Conservation (phyloP, 805 yeast species). For the Saturnispora sanitii region DNA sequence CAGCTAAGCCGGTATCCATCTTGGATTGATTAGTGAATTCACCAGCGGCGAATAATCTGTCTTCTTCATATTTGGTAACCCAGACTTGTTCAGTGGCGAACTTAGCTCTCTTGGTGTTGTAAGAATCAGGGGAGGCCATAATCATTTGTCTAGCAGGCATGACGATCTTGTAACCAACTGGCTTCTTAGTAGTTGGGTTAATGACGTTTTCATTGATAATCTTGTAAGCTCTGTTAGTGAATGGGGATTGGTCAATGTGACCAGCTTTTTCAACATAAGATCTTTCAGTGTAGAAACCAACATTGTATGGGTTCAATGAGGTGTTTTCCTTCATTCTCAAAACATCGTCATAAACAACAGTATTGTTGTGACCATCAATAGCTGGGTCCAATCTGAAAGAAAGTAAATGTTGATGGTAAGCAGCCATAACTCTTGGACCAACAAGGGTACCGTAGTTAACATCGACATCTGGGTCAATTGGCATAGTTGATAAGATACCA, state of each 20-base stretch:
- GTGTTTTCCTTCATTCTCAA: slow-evolving; percentile 47
- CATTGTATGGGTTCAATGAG: slow-evolving; percentile 51
- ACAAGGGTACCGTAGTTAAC: slow-evolving; percentile 63
- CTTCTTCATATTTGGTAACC: slow-evolving; percentile 71
- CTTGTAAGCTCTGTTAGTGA: slow-evolving; percentile 64
- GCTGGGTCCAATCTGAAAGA: slow-evolving; percentile 78
- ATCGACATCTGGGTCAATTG: slow-evolving; percentile 55
- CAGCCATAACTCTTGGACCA: slow-evolving; percentile 75
- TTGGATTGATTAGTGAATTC: slow-evolving; percentile 78
- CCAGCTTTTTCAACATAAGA: slow-evolving; percentile 62
- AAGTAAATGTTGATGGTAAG: slow-evolving; percentile 75
- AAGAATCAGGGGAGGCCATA: slow-evolving; percentile 53
- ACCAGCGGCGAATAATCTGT: slow-evolving; percentile 71
- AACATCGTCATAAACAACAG: slow-evolving; percentile 64
- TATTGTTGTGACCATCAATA: slow-evolving; percentile 68
- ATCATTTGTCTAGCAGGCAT: slow-evolving; percentile 73
- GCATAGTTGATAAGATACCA: slow-evolving; percentile 79
- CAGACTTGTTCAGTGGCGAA: slow-evolving; percentile 72
- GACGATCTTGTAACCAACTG: slow-evolving; percentile 66
- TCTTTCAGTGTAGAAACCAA: slow-evolving; percentile 60
- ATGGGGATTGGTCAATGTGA: slow-evolving; percentile 61
- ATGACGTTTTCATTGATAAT: slow-evolving; percentile 64
- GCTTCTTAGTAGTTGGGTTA: slow-evolving; percentile 58
- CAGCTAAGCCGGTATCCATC: slow-evolving; percentile 57
- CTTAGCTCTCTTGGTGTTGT: slow-evolving; percentile 59